Base-by-base conservation (phyloP, 495 filamentous ascomycete genomes). In the Penicillium salamii region DNA sequence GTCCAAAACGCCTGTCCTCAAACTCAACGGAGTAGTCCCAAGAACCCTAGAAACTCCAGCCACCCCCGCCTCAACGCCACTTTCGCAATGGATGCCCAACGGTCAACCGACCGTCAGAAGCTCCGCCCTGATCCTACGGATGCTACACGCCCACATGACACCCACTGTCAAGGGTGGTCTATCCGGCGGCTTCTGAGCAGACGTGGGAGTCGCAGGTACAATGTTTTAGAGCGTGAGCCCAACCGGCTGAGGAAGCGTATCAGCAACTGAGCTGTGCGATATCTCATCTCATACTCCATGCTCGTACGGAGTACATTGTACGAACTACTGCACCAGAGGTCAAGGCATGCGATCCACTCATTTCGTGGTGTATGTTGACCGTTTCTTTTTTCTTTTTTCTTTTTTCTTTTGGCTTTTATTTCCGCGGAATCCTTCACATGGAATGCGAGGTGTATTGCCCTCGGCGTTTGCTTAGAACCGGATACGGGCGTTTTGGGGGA, bases 181-280 rank as follows among this genome's bases (percentile, higher is more conserved):
- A 51, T 76, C 45, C 66, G 63, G 43, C 62, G 66, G 46, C 57
- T 74, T n/a, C 53, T 76, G 35, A 66, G 62, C 35, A 59, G 67
- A 34, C 66, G 66, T 42, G 53, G 63, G 36, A 73, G 64, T 49
- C 59, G 63, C 37, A 59, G 65, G 41, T 76, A 76, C 65, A 58
- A 62, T 9, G 59, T 72, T 15, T 52, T 76, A 36, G 72, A 76
- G 42, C 57, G 69, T 55, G 67, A 75, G 55, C 67, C 72, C 43
- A 75, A 75, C 55, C 62, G 72, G 32, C 54, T 72, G 52, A 50
- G 74, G 52, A 70, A 69, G 61, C 66, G 71, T 37, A 57, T 52
- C 39, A 63, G 59, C 41, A 42, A 55, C 38, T 62, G 38, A 58
- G 23, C 23, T 26, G 8, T 26, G 23, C 23, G 23, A 26, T 8